Base-by-base conservation (phyloP, 805 yeast genomes). In the Monosporozyma yasuniensis region DNA sequence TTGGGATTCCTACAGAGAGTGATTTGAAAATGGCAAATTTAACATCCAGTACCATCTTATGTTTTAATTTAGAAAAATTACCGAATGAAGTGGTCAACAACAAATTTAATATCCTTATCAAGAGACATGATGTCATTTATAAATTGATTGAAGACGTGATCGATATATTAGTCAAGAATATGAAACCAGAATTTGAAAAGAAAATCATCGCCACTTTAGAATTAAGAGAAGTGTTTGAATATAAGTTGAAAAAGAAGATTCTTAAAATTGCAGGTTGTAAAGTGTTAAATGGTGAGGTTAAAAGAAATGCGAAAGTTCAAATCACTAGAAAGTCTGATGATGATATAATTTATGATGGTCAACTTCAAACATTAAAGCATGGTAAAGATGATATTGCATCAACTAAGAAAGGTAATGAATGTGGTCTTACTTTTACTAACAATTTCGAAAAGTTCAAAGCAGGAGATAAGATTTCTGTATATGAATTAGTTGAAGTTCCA, bases 71-170 rank as follows among this genome's bases (percentile, higher is more conserved):
- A 21, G 60, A 53, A 54, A 78, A 75, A 52, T 71, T 81, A 4
- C 83, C 91, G 2, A 82, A 80, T 57, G 84, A 81, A 22, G 76
- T 84, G 7, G 61, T 72, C 42, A 71, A 68, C 47, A 68, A 74
- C 43, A 72, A 78, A 44, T 95, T 95, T 0, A 71, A 70, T 44
- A 69, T 93, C 12, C 69, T 68, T 10, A 70, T 93, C 22, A 74
- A 72, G 48, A 79, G 79, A 47, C 86, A 80, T 63, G 86, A 83
- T 52, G 86, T 93, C 46, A 93, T 93, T 53, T 93, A 93, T 65
- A 84, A 88, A 58, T 73, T 93, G 53, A 81, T 93, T 47, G 96
- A 91, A 57, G 86, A 83, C 42, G 95, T 93, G 3, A 79, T 89
- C 1, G 76, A 74, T 4, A 78, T 74, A 8, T 71, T 91, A 45